phyloP scores from a whole-genome alignment of 192 early-diverging fungal species.

The Coemansia sp. region DNA sequence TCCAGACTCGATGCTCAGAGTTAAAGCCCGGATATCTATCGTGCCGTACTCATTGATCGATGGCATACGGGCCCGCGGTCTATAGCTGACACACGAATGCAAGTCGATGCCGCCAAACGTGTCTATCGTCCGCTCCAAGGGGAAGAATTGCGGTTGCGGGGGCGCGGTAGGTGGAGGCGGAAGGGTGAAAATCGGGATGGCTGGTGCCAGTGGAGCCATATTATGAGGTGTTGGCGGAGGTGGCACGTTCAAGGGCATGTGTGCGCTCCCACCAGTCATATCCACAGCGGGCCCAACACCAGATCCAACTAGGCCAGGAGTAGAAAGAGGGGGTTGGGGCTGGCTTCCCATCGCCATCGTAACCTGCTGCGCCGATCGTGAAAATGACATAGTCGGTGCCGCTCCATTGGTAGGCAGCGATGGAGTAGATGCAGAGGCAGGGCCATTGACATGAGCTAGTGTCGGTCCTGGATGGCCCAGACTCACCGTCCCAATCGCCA shows the following conservation, averaged over 20 bases:
- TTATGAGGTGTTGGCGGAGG: constrained; percentile 6
- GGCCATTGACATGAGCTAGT: not conserved
- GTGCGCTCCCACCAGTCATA: not conserved
- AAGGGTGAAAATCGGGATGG: constrained; percentile 14
- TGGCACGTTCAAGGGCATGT: not conserved
- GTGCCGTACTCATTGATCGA: constrained; percentile 52
- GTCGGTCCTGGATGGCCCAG: not conserved
- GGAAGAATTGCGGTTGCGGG: constrained; percentile 34
- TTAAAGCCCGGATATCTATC: constrained; percentile 72
- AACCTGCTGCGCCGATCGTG: constrained; percentile 9
- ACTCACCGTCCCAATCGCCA: constrained; percentile 4
- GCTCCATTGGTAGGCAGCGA: constrained; percentile 15
- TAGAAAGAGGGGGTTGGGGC: not conserved
- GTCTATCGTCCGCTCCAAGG: constrained; percentile 62
- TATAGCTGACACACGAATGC: constrained; percentile 57
- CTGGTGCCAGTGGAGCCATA: constrained; percentile 1
- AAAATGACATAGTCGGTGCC: not conserved
- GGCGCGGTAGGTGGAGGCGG: constrained; percentile 29
- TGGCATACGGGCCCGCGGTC: constrained; percentile 55
- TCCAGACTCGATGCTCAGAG: constrained; percentile 75
- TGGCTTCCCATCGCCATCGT: not conserved
- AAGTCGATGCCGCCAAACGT: constrained; percentile 77
- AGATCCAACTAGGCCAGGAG: constrained; percentile 3
- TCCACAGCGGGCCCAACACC: not conserved
- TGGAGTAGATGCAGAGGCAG: constrained; percentile 2